Base-by-base conservation (phyloP, 768 basidiomycete species). In the Rhodotorula babjevae region DNA sequence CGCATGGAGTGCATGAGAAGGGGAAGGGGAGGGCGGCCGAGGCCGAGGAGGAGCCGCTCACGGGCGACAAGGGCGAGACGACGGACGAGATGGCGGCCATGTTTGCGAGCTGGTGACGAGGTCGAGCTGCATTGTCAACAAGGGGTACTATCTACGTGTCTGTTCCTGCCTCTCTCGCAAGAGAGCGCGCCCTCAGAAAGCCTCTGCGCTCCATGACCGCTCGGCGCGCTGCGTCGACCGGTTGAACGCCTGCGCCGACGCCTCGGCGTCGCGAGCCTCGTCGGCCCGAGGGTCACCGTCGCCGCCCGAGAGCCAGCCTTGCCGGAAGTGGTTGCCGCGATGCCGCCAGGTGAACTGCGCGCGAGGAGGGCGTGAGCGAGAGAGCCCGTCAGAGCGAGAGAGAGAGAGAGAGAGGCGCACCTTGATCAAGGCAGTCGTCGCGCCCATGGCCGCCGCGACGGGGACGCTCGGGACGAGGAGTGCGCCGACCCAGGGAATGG, bases 271-370 rank as follows among this genome's bases (percentile, higher is more conserved):
- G 27, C 62, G 27, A 40, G 40, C 36, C 33, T 74, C 69, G 59
- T 74, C 73, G 1, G 31, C n/a, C 21, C 69, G 53, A 11, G 73
- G 58, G n/a, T 74, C 69, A 2, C 65, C 63, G 36, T 74, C 59
- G 14, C 69, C 69, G 18, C 46, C 62, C 0, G 46, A 68, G 16
- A 57, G 36, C 73, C 73, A 74, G 0, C 62, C 73, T 53, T 70
- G 56, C 1, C 69, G 65, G 42, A 74, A 74, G 19, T 58, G 73
- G 49, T 74, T 71, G 7, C 73, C 73, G 10, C 68, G 69, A 33
- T 74, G 73, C 33, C 55, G 31, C 73, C 73, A 74, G 10, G 65
- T 67, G 53, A 64, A 74, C 73, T 72, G 59, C 27, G 7, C 2
- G 29, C 2, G 47, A n/a, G 4, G 3, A 44, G 0, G 19, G 10